Evolutionary conservation across 1,284 basidiomycete genomes (phyloP).

Genomic region (Ustilago xerochloae): DNA sequence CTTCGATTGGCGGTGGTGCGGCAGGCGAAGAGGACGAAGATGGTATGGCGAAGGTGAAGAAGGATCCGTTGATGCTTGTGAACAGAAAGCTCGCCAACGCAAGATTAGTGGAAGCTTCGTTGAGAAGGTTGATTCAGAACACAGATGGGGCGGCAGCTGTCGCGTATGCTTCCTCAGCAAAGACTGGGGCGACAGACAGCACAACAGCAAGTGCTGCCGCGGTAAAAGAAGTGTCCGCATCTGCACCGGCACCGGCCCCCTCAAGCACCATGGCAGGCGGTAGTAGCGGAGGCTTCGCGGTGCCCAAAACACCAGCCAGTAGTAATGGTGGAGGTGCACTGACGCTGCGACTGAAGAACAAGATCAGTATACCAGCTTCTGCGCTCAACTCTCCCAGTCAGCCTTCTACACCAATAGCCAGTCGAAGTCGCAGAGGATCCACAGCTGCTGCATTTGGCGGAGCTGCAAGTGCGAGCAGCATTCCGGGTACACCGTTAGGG

Average conservation of each 20-base stretch:
- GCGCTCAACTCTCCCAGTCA: conserved; percentile 20
- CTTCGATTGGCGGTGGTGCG: conserved; percentile 17
- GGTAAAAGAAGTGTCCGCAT: neutral
- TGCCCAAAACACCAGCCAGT: conserved; percentile 34
- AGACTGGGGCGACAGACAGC: neutral
- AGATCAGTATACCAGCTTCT: conserved; percentile 23
- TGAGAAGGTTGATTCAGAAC: conserved; percentile 52
- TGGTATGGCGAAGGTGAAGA: conserved; percentile 10
- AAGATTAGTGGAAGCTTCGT: conserved; percentile 54
- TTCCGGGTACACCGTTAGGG: conserved; percentile 15
- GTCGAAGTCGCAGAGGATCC: conserved; percentile 17
- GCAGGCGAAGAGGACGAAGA: conserved; percentile 12
- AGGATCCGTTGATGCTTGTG: conserved; percentile 48
- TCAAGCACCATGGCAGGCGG: neutral
- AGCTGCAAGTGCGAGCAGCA: neutral
- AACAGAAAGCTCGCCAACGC: conserved; percentile 60
- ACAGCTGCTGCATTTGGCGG: conserved; percentile 1
- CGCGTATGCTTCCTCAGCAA: conserved; percentile 22
- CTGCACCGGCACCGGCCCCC: neutral
- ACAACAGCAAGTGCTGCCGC: neutral
- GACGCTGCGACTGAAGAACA: conserved; percentile 42
- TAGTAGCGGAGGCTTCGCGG: conserved; percentile 15
- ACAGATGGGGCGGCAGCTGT: conserved; percentile 52
- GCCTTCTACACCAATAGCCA: conserved; percentile 24
- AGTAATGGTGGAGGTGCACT: conserved; percentile 14